Percentiles rank a stretch among this genome's conserved stretches.
Evolutionary conservation across 495 filamentous ascomycete genomes (phyloP).

Genomic region (Rostrohypoxylon terebratum): DNA sequence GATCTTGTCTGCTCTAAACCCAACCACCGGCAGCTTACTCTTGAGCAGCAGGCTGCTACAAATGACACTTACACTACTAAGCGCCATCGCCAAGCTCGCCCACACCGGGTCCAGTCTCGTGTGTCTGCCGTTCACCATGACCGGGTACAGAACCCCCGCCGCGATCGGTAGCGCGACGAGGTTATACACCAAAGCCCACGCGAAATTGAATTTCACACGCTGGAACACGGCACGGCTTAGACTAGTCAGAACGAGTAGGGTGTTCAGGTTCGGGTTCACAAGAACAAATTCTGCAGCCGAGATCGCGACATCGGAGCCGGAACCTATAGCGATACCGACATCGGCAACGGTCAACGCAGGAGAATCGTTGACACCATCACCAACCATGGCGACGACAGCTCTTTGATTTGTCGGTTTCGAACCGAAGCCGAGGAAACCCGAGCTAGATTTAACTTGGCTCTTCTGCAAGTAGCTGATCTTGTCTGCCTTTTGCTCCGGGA

Average conservation of each 20-base stretch:
- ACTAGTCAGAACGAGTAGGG: conserved; percentile 6
- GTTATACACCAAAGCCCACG: conserved; percentile 15
- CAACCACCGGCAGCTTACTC: conserved; percentile 2
- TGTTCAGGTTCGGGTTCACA: conserved; percentile 10
- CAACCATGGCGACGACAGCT: conserved; percentile 12
- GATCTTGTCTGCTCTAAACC: not conserved
- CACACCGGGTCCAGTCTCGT: conserved; percentile 4
- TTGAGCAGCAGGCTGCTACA: conserved; percentile 4
- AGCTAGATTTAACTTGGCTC: not conserved
- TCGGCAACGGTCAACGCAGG: conserved; percentile 9
- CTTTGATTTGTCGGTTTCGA: not conserved
- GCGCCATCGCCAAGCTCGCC: conserved; percentile 15
- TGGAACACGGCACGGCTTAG: conserved; percentile 6
- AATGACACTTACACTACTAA: conserved; percentile 11
- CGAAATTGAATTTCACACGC: conserved; percentile 14
- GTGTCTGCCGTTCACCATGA: conserved; percentile 3
- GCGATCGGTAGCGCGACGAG: conserved; percentile 2
- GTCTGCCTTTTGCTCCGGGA: conserved; percentile 11
- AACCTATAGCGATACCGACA: conserved; percentile 12
- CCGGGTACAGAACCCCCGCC: conserved; percentile 3
- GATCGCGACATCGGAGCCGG: conserved; percentile 13
- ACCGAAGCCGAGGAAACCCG: not conserved
- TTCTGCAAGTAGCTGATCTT: conserved; percentile 17
- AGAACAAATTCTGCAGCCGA: conserved; percentile 11
- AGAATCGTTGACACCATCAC: conserved; percentile 13